These are phyloP conservation scores for Kalmanozyma brasiliensis DNA, from an alignment of 1,284 basidiomycete species.

Conservation along the genomic window DNA sequence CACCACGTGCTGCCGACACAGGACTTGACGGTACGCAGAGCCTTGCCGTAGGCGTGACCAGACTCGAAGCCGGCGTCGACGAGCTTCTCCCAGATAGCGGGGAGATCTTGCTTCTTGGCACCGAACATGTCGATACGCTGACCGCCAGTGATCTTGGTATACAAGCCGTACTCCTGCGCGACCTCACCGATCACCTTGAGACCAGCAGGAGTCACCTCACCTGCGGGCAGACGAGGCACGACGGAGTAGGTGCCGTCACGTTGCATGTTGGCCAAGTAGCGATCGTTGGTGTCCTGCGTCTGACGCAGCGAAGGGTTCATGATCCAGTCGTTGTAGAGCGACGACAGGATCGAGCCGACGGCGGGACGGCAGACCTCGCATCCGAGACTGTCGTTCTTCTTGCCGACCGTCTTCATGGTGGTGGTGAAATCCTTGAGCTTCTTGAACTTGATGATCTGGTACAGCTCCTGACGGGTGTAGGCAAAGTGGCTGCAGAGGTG, in stretches of 20 bases:
- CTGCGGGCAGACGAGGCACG: slow-evolving; percentile 77
- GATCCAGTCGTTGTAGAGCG: slow-evolving; percentile 77
- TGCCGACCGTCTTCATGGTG: slow-evolving; percentile 73
- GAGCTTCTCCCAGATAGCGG: slow-evolving; percentile 79
- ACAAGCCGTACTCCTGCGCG: slow-evolving; percentile 77
- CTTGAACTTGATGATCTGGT: slow-evolving; percentile 77
- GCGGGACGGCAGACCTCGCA: slow-evolving; percentile 81
- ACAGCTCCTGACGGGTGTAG: slow-evolving; percentile 77
- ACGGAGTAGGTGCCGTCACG: slow-evolving; percentile 80
- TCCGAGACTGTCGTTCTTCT: slow-evolving; percentile 73
- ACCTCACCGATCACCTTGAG: slow-evolving; percentile 78
- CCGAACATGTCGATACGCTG: slow-evolving; percentile 81
- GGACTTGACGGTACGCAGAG: slow-evolving; percentile 74
- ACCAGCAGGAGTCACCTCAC: slow-evolving; percentile 78
- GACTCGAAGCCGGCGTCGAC: slow-evolving; percentile 78
- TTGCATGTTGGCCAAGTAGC: slow-evolving; percentile 80
- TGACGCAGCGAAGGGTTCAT: slow-evolving; percentile 76
- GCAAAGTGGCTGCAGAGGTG: slow-evolving; percentile 78
- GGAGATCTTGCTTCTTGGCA: slow-evolving; percentile 79
- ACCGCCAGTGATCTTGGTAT: slow-evolving; percentile 69
- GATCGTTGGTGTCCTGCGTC: slow-evolving; percentile 78
- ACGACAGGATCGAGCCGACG: slow-evolving; percentile 77
- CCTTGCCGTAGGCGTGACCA: slow-evolving; percentile 80
- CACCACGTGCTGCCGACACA: slow-evolving; percentile 77
- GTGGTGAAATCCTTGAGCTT: slow-evolving; percentile 74